Base-by-base conservation (phyloP, 176 grass and related monocot species). In the Eleusine indica region DNA sequence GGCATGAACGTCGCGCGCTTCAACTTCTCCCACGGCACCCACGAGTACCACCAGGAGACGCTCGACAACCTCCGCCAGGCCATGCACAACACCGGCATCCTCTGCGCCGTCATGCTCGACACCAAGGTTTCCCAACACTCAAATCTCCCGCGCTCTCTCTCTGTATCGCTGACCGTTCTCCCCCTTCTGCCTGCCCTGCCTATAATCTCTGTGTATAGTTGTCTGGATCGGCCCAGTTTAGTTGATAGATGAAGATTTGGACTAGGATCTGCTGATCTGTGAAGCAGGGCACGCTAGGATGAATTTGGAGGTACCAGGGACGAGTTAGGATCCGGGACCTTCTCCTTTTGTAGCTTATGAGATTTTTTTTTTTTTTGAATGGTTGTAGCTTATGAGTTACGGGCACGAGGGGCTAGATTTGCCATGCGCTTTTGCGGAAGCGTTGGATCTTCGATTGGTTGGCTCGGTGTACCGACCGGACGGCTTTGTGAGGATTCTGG, bases 1-100 rank as follows among this genome's bases (percentile, higher is more conserved):
- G 94, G 94, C 8, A 94, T 97, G 94, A 97, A 97, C 80, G 92
- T 97, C 57, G 94, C 94, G 49, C 86, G 94, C 57, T 97, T 97
- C 94, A 97, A 97, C 82, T 97, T 97, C 83, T 94, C 92, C 32
- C 94, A 97, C 70, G 94, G 94, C 75, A 87, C 85, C 9, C 94
- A 97, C 90, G 88, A 73, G 42, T 97, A 97, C 87, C 94, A 97
- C 88, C 88, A 94, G 88, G 94, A 94, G 86, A 97, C 94, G 42
- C 88, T 97, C 60, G 83, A 97, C 70, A 85, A 71, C 74, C 92
- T 97, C 48, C 84, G 88, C 6, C 79, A 86, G 77, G 94, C 92
- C 68, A 97, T 97, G 94, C 94, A 90, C 39, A 92, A 83, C 85
- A 97, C 94, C 68, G 89, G 86, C 70, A 94, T 97, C 79, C 84